phyloP scores from a whole-genome alignment of 2,329 filamentous ascomycete species.

The Fusarium decemcellulare region DNA sequence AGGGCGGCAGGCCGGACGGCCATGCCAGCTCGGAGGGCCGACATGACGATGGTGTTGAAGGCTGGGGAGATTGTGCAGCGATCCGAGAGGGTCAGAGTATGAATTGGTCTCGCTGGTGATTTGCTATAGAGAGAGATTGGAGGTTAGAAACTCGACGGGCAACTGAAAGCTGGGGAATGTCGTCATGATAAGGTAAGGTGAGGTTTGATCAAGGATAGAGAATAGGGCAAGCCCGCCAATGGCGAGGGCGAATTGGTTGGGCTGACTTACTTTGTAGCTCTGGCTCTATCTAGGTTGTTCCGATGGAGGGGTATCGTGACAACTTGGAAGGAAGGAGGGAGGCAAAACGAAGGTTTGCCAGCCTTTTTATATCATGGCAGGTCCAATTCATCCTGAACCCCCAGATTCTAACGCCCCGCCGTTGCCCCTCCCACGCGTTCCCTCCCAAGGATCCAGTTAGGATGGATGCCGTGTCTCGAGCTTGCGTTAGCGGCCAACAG shows the following conservation, averaged over 20 bases:
- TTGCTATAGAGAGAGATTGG: neutral
- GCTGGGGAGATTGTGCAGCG: neutral
- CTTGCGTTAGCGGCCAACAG: conserved; percentile 16
- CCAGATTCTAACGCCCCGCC: neutral
- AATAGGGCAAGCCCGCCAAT: too few relatives aligned
- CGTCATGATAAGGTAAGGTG: conserved; percentile 33
- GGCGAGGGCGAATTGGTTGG: neutral
- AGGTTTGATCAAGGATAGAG: neutral
- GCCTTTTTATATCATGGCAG: conserved; percentile 32
- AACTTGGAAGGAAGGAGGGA: conserved; percentile 6
- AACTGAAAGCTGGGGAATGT: conserved; percentile 12
- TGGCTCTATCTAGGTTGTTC: neutral
- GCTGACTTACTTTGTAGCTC: conserved; percentile 30
- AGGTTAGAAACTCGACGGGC: neutral
- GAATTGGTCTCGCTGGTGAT: conserved; percentile 6
- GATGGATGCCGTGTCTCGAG: conserved; percentile 31
- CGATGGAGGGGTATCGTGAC: neutral
- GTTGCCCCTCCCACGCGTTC: neutral
- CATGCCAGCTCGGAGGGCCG: conserved; percentile 49
- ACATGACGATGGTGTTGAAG: conserved; percentile 42
- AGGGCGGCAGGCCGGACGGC: conserved; percentile 39
- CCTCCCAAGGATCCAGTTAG: conserved; percentile 10
- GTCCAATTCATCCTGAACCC: conserved; percentile 21
- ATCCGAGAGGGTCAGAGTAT: neutral
- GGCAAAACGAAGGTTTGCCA: conserved; percentile 10